Evolutionary conservation across 495 filamentous ascomycete genomes (phyloP), one percentile per base, ranked within the genome.

Genomic region (Aspergillus sparsus): DNA sequence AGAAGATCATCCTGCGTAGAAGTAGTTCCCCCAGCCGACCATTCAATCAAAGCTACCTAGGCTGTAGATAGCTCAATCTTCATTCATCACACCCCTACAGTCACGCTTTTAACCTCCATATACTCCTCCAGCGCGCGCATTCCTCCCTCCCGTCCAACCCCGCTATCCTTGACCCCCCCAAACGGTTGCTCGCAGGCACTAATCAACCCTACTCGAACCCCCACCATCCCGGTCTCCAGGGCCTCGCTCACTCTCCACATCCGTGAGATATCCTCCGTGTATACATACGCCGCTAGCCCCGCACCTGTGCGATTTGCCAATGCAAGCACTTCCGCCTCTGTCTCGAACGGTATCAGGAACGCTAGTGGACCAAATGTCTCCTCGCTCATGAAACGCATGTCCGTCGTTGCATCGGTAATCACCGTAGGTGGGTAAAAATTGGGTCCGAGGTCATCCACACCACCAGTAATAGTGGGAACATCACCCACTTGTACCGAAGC

Each of bases 391-490:
- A 49, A 34, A 13, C 55, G 6, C 77, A 81, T 78, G 12, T 61
- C 65, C 13, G 73, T 57, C n/a, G 80, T 87, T 84, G 89, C 87
- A n/a, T 77, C 83, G 0, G 79, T 82, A 32, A 92, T 77, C 36
- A 92, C 83, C 0, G 89, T 91, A 15, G 86, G 86, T 67, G 86
- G 77, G 68, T 82, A 88, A 75, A 90, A 91, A 37, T 66, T 51
- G 7, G 55, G 54, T 6, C 18, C 54, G 5, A 52, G 47, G 13
- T 42, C 27, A 11, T 11, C 34, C 42, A 6, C 18, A 8, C 18
- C 42, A 15, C 5, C 42, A 15, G 12, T 16, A 16, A 16, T 16
- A 15, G 21, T 27, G 21, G 21, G 3, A 27, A 27, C 21, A 13
- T 63, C 67, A 32, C 65, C 62, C n/a, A 34, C 34, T 2, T 62